These are phyloP conservation scores for Penicillium sp. DNA, from an alignment of 2,329 filamentous ascomycete genomes.

Conservation along the genomic window DNA sequence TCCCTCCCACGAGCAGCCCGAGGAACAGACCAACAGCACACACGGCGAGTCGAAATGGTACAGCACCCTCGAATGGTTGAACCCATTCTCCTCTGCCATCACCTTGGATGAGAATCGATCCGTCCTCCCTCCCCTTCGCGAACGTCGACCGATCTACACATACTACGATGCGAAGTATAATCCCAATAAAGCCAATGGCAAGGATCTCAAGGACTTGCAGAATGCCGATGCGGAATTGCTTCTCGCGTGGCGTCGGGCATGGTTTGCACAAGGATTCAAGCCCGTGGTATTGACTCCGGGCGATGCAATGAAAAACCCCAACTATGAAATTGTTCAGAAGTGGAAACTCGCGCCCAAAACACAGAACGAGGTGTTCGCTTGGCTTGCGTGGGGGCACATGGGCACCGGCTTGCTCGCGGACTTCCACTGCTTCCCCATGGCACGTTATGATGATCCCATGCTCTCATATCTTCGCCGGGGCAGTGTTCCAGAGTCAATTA, in stretches of 20 bases:
- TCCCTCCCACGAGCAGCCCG: conserved; percentile 68
- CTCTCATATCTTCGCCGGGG: conserved; percentile 72
- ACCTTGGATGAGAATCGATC: conserved; percentile 78
- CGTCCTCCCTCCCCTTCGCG: conserved; percentile 72
- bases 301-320: conserved; percentile 79
- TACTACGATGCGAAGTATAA: conserved; percentile 72
- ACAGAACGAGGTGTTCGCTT: conserved; percentile 72
- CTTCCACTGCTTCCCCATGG: conserved; percentile 83
- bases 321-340: conserved; percentile 69
- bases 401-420: conserved; percentile 77
- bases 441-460: conserved; percentile 67
- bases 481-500: conserved; percentile 69
- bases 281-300: conserved; percentile 76
- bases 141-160: conserved; percentile 78
- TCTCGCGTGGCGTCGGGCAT: conserved; percentile 84
- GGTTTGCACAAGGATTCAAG: conserved; percentile 92
- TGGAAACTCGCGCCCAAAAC: conserved; percentile 59
- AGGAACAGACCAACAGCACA: conserved; percentile 74
- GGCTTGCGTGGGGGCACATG: conserved; percentile 93
- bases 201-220: conserved; percentile 59
- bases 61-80: conserved; percentile 84
- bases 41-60: conserved; percentile 81
- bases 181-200: conserved; percentile 46
- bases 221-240: conserved; percentile 77
- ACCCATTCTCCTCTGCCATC: conserved; percentile 80